Evolutionary conservation across 2,329 filamentous ascomycete genomes (phyloP).

Genomic region (Penicillium concentricum): DNA sequence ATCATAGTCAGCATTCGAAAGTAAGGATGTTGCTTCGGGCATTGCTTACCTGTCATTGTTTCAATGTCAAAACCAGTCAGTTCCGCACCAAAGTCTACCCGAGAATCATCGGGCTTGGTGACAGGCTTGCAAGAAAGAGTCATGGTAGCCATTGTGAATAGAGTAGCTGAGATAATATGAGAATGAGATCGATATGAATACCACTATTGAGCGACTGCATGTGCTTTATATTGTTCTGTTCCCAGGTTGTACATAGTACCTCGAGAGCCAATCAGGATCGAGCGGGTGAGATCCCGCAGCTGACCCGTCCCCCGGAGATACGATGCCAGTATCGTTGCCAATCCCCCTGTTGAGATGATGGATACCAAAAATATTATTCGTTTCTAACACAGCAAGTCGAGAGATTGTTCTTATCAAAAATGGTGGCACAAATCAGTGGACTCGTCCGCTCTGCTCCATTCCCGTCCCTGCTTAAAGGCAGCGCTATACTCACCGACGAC

Average conservation of each 20-base stretch:
- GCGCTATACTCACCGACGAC: background rate
- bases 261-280: background rate
- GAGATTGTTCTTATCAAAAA: background rate
- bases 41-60: background rate
- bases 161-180: background rate
- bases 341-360: background rate
- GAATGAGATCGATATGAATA: background rate
- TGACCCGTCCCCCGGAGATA: background rate
- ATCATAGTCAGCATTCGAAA: background rate
- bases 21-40: accelerated
- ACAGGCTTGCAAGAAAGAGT: background rate
- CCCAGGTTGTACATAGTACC: background rate
- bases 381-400: background rate
- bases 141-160: background rate
- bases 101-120: background rate
- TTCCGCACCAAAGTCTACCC: background rate
- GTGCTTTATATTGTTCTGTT: background rate
- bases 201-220: background rate
- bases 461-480: background rate
- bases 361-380: background rate
- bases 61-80: background rate
- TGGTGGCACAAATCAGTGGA: background rate
- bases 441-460: background rate
- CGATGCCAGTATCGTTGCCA: background rate
- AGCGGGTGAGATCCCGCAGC: background rate